Conservation (phyloP, 176 grass and related monocot genomes). For the Thalia dealbata region DNA sequence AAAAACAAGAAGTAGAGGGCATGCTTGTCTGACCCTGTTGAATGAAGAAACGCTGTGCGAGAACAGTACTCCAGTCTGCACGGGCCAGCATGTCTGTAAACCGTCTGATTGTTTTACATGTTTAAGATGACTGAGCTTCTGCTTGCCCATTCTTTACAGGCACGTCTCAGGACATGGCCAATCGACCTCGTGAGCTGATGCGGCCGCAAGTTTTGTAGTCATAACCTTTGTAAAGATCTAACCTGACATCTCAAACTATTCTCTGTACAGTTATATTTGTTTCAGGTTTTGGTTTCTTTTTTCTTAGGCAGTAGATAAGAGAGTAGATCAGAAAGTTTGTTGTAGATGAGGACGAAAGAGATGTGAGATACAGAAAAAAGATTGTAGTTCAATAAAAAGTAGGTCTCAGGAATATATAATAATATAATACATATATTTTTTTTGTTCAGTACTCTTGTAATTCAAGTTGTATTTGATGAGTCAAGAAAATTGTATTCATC, state of each 20-base stretch:
- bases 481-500: not conserved
- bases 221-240: slow-evolving; percentile 51
- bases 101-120: not conserved
- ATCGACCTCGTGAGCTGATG: slow-evolving; percentile 14
- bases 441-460: slow-evolving; percentile 4
- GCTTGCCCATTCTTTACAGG: slow-evolving; percentile 11
- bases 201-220: not conserved
- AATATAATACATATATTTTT: too few species aligned
- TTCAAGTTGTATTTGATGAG: not conserved
- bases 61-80: too few species aligned
- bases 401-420: not conserved
- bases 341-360: slow-evolving; percentile 1
- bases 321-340: slow-evolving; percentile 2
- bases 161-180: slow-evolving; percentile 13
- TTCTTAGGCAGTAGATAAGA: not conserved
- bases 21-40: too few species aligned
- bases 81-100: too few species aligned
- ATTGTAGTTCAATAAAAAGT: not conserved
- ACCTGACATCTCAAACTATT: slow-evolving; percentile 21
- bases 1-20: too few species aligned
- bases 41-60: too few species aligned
- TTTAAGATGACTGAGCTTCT: not conserved
- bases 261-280: slow-evolving; percentile 36
- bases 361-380: not conserved
- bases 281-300: not conserved